A percentile compares a stretch with the other conserved stretches of the same genome.
Conservation (phyloP, 2,329 filamentous ascomycete genomes). For the Metarhizium sp. region DNA sequence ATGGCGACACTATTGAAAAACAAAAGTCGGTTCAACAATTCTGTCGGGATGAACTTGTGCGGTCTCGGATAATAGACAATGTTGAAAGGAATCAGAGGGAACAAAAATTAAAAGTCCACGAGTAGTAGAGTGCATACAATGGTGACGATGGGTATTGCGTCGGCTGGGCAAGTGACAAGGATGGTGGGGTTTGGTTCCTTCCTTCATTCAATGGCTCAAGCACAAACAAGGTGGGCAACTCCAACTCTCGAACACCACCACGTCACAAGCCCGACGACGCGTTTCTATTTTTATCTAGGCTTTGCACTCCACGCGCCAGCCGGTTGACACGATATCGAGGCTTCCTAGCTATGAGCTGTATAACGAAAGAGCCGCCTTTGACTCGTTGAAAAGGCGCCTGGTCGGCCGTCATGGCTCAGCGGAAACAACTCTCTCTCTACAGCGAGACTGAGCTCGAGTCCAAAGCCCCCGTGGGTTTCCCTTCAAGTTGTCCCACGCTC, state of each 20-base stretch:
- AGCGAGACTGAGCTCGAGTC: conserved; percentile 50
- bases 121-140: background rate
- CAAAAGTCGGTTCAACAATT: background rate
- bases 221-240: too few species aligned
- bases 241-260: background rate
- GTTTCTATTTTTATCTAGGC: background rate
- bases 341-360: background rate
- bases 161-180: background rate
- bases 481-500: conserved; percentile 75
- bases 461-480: conserved; percentile 44
- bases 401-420: conserved; percentile 15
- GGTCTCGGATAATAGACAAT: background rate
- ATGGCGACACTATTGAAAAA: background rate
- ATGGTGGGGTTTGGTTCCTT: background rate
- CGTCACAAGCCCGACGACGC: background rate
- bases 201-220: background rate
- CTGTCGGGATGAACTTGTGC: background rate
- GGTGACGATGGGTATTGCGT: too few species aligned
- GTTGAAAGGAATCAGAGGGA: background rate
- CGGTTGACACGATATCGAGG: background rate
- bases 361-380: background rate
- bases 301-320: background rate
- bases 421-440: conserved; percentile 33
- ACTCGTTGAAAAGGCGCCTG: background rate
- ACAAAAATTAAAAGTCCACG: background rate